phyloP scores from a whole-genome alignment of 768 basidiomycete genomes.

The Auriscalpium microsporum region DNA sequence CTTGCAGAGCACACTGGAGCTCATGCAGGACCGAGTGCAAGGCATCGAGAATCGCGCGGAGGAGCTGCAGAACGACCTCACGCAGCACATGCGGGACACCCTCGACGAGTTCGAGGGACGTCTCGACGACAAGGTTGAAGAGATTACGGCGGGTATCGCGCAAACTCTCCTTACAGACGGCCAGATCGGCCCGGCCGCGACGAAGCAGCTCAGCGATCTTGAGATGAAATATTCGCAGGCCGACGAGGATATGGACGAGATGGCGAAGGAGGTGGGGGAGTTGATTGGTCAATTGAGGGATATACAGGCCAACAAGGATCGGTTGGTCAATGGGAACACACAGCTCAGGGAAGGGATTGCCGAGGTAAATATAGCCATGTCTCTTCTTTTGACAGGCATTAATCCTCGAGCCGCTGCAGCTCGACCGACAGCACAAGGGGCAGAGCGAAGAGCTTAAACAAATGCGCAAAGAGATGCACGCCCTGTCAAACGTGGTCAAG shows the following conservation, averaged over 20 bases:
- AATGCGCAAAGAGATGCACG: slow-evolving; percentile 12
- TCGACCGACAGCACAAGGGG: not conserved
- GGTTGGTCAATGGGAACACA: slow-evolving; percentile 15
- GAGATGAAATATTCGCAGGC: slow-evolving; percentile 2
- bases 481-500: not conserved
- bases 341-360: slow-evolving; percentile 9
- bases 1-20: slow-evolving; percentile 4
- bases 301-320: slow-evolving; percentile 1
- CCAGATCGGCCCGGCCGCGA: not conserved
- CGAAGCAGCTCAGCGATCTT: slow-evolving; percentile 1
- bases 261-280: slow-evolving; percentile 9
- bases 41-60: slow-evolving; percentile 9
- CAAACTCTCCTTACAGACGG: not conserved
- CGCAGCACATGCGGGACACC: slow-evolving; percentile 6
- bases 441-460: not conserved
- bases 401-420: too few relatives aligned
- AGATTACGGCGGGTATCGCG: slow-evolving; percentile 4
- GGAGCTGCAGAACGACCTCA: slow-evolving; percentile 12
- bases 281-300: slow-evolving; percentile 3
- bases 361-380: slow-evolving; percentile 14
- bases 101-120: slow-evolving; percentile 7
- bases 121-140: slow-evolving; percentile 15
- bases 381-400: too few relatives aligned
- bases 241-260: slow-evolving; percentile 9
- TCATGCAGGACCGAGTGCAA: slow-evolving; percentile 6